Evolutionary conservation across 1,284 basidiomycete species (phyloP), one percentile per base, ranked within the genome.

Genomic region (Acaromyces ingoldii): DNA sequence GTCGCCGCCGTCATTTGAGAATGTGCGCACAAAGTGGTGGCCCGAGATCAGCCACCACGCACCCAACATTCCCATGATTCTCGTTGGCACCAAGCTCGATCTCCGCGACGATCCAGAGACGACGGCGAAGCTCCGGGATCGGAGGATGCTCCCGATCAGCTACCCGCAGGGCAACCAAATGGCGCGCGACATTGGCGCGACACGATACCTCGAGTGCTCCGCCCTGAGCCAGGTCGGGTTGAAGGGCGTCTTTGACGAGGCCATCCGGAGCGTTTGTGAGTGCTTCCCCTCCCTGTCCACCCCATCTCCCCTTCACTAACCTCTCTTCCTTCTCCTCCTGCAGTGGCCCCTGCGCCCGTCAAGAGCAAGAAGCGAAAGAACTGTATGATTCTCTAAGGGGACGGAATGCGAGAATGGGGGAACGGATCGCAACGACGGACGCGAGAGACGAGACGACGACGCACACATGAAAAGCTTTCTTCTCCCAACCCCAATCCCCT

Each of bases 51-150:
- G 86, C 36, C 95, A 98, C 78, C 93, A 98, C 78, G 92, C 93
- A 26, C 95, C 95, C 50, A 77, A 95, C 89, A 66, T 90, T 87
- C 77, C 78, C 49, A 86, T 95, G 65, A 88, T 99, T 64, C 82
- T 99, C 53, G 92, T 99, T 49, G 95, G 95, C 24, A 99, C 95
- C 52, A 98, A 98, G 80, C 82, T 97, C 60, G 95, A 98, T 81
- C 80, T 99, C 72, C 87, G 95, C 67, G 93, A 98, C 76, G 95
- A 98, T 78, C 87, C 83, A 13, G 82, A 82, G 49, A 92, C 89
- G 33, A 86, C 95, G 62, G 87, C 91, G 76, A 93, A 91, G 79
- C 80, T 98, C 65, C 82, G 89, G 65, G 95, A 97, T 74, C 83
- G 95, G 64, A 85, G 92, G 70, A 93, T 95, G 87, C 83, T 85